Evolutionary conservation across 139 green algal species (phyloP), one percentile per base, ranked within the genome.

Genomic region (Chlorella sp.): DNA sequence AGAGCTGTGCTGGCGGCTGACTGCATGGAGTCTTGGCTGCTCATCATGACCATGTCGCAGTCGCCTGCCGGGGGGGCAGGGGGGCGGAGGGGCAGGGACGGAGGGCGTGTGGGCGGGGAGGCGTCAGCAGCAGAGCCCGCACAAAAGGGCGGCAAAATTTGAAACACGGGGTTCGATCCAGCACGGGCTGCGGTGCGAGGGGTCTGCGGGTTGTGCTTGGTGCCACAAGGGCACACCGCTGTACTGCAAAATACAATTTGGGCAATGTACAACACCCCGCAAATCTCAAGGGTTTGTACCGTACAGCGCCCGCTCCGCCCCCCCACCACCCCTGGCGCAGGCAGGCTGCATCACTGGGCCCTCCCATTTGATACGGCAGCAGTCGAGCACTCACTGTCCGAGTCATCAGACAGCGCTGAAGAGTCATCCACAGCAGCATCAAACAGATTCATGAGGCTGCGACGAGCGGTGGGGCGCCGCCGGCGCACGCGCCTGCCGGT

Each of bases 401-500:
- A 81, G 1, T 88, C 64, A 0, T 80, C 37, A 16, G 40, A 88
- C 7, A 22, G 15, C 9, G 48, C 30, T 16, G 36, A 75, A 3
- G 39, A 30, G 28, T 88, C 84, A 28, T 66, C 66, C 24, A 26
- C 32, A 39, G 84, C 28, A 9, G 84, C 84, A 68, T 88, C 84
- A 81, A 88, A 88, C 24, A 66, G 28, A 32, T 81, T 42, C 0
- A 81, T 66, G 39, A 88, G 84, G 68, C 66, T 88, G 68, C 84
- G 84, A 0, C 84, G 84, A 0, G 84, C 66, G 30, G 68, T 88
- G 66, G 84, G 66, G 19, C 64, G 84, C 39, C 64, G 84, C 39
- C 68, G 84, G 21, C 84, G 84, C 28, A 48, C 48, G 39, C 84
- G 84, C 7, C 84, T 68, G 11, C 64, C 36, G 64, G 9, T 80